A percentile compares a stretch with the other conserved stretches of the same genome.
These are phyloP conservation scores for Pythium grandisporangium DNA, from an alignment of 352 stramenopile genomes.

Conservation along the genomic window DNA sequence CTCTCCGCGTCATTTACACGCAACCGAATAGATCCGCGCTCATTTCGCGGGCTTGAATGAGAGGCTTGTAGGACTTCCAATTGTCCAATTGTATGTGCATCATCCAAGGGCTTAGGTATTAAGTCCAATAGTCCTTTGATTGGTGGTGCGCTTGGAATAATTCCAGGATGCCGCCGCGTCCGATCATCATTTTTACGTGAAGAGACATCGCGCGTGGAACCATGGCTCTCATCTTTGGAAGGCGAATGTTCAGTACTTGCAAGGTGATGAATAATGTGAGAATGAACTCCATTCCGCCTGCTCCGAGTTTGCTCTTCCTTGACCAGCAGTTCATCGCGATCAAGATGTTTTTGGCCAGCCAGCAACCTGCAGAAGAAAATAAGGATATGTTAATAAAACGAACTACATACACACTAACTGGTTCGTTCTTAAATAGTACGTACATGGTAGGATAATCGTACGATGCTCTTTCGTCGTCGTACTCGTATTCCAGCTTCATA, in stretches of 20 bases:
- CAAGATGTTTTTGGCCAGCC: constrained; percentile 64
- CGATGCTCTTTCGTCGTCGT: constrained; percentile 61
- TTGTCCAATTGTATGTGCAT: constrained; percentile 45
- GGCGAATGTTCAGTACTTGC: background rate
- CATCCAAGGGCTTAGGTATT: constrained; percentile 63
- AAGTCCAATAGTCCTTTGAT: constrained; percentile 78
- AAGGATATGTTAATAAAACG: too few species aligned
- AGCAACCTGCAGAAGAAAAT: constrained; percentile 25
- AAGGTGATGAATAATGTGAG: constrained; percentile 39
- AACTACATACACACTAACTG: too few species aligned
- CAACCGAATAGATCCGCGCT: constrained; percentile 62
- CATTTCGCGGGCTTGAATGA: constrained; percentile 57
- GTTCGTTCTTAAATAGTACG: constrained; percentile 6
- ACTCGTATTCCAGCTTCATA: constrained; percentile 78
- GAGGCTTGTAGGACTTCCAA: constrained; percentile 77
- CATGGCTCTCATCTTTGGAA: background rate
- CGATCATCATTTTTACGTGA: constrained; percentile 25
- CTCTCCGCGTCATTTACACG: constrained; percentile 52
- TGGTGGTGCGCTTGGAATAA: constrained; percentile 71
- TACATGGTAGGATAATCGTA: constrained; percentile 61
- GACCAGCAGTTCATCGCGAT: constrained; percentile 67
- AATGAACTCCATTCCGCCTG: constrained; percentile 30
- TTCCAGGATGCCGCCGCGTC: constrained; percentile 47
- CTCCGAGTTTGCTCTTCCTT: constrained; percentile 47
- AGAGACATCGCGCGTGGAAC: background rate